A percentile compares a stretch with the other conserved stretches of the same genome.
Evolutionary conservation across 129 eudicot genomes (phyloP).

Genomic region (Sambucus nigra): DNA sequence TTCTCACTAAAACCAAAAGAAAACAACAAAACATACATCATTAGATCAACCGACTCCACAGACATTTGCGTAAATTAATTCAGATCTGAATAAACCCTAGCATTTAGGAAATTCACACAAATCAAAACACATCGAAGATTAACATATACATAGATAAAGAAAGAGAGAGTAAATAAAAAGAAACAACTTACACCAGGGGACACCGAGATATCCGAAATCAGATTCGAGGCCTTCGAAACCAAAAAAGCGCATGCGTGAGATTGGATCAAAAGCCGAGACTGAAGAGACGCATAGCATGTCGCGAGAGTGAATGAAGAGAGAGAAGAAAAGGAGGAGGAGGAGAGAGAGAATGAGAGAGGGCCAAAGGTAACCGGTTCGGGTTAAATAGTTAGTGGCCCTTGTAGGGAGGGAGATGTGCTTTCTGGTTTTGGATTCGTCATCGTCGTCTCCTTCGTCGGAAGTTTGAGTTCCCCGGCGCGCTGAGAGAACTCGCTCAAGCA

Average conservation of each 20-base stretch:
- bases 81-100: background rate
- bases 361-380: slow-evolving; percentile 57
- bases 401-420: slow-evolving; percentile 47
- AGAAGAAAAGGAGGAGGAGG: slow-evolving; percentile 20
- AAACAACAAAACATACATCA: no score
- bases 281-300: slow-evolving; percentile 59
- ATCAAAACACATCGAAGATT: background rate
- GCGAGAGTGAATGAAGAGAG: slow-evolving; percentile 37
- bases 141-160: no score
- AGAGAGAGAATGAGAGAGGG: slow-evolving; percentile 29
- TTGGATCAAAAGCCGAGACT: slow-evolving; percentile 49
- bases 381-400: slow-evolving; percentile 39
- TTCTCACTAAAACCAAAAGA: no score
- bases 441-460: slow-evolving; percentile 37
- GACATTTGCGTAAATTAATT: background rate
- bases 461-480: slow-evolving; percentile 49
- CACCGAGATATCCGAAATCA: slow-evolving; percentile 84
- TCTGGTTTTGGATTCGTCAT: slow-evolving; percentile 69
- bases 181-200: slow-evolving; percentile 80
- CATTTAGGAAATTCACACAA: background rate
- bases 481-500: slow-evolving; percentile 61
- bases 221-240: slow-evolving; percentile 75
- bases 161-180: slow-evolving; percentile 11
- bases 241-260: slow-evolving; percentile 45
- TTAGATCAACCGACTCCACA: no score